Conservation (phyloP, 192 early-diverging fungal genomes). For the Coemansia sp. region DNA sequence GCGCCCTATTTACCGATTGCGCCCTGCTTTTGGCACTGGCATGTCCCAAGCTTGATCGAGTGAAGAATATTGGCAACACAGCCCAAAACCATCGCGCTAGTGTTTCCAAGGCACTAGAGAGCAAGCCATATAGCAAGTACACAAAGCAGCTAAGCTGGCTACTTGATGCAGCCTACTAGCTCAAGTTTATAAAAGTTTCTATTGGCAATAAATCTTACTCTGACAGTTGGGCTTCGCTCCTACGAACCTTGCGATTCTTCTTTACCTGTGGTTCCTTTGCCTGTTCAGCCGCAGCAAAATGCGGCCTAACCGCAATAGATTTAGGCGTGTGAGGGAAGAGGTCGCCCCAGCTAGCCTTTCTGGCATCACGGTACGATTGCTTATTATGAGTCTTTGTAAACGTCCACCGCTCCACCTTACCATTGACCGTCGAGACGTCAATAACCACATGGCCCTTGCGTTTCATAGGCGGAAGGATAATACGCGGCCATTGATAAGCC, state of each 20-base stretch:
- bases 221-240: slow-evolving; percentile 1
- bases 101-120: neutral
- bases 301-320: slow-evolving; percentile 1
- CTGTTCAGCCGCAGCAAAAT: slow-evolving; percentile 11
- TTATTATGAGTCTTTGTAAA: slow-evolving; percentile 71
- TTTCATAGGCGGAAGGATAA: slow-evolving; percentile 76
- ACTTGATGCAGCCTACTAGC: neutral
- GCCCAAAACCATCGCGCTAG: neutral
- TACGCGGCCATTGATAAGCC: slow-evolving; percentile 66
- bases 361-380: slow-evolving; percentile 67
- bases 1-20: neutral
- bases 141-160: neutral
- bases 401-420: slow-evolving; percentile 63
- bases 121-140: neutral
- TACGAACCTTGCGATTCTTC: slow-evolving; percentile 16
- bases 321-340: slow-evolving; percentile 73
- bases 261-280: neutral
- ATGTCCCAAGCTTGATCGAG: neutral
- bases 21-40: neutral
- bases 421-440: slow-evolving; percentile 61
- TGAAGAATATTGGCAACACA: neutral
- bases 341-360: slow-evolving; percentile 83
- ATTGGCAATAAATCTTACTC: neutral
- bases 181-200: neutral
- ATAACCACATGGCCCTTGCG: slow-evolving; percentile 71